phyloP scores from a whole-genome alignment of 352 stramenopile genomes.

The Globisporangium viniferum region DNA sequence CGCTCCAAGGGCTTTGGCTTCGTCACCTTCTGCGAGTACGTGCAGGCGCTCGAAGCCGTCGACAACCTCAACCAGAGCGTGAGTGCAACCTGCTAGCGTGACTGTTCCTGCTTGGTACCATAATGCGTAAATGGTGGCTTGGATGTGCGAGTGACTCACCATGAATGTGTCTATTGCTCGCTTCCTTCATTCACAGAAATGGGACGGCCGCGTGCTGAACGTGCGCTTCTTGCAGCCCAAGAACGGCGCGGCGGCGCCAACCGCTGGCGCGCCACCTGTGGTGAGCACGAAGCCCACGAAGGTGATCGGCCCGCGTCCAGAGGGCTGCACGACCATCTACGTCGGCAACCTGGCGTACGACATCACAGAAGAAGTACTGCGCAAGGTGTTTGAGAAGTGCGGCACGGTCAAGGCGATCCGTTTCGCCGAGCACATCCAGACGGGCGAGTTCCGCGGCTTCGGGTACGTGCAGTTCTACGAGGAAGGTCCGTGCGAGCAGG shows the following conservation, averaged over 20 bases:
- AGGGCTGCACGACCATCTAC: constrained; percentile 92
- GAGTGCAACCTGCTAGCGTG: constrained; percentile 14
- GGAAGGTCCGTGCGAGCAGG: constrained; percentile 79
- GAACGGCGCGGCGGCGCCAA: constrained; percentile 14
- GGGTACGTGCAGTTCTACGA: constrained; percentile 94
- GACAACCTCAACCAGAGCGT: constrained; percentile 64
- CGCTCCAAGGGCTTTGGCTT: constrained; percentile 79
- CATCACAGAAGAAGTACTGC: constrained; percentile 86
- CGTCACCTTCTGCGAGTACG: constrained; percentile 80
- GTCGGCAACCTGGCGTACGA: constrained; percentile 96
- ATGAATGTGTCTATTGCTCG: not conserved
- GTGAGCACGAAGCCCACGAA: constrained; percentile 30
- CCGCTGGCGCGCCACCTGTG: constrained; percentile 3
- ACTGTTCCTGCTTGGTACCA: not conserved
- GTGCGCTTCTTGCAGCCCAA: constrained; percentile 85
- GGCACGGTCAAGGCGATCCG: constrained; percentile 77
- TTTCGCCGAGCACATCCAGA: constrained; percentile 84
- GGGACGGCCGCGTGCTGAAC: constrained; percentile 77
- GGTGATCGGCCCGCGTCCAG: constrained; percentile 60
- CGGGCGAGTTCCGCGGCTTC: constrained; percentile 83
- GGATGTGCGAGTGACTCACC: not conserved
- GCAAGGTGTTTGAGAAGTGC: constrained; percentile 78
- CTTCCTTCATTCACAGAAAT: constrained; percentile 42
- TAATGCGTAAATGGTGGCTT: too few species aligned
- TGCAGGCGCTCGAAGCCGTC: constrained; percentile 73